These are phyloP conservation scores for Cerrena zonata DNA, from an alignment of 1,284 basidiomycete species.

Conservation along the genomic window DNA sequence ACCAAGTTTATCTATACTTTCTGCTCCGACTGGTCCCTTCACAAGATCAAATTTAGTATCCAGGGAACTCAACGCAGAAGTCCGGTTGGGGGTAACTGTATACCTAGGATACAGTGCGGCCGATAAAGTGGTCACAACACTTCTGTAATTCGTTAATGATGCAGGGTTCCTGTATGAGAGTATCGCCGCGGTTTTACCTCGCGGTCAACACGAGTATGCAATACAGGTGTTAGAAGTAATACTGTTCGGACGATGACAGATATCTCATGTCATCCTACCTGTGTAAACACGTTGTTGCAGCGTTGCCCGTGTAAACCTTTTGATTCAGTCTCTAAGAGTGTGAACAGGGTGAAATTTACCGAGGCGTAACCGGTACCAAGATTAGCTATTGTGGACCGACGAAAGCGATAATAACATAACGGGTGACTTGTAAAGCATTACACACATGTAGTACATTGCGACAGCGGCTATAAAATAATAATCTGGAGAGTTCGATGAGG, in stretches of 20 bases:
- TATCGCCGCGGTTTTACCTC: not conserved
- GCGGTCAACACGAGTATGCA: not conserved
- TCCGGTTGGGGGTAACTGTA: too few relatives aligned
- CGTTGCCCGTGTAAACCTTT: not conserved
- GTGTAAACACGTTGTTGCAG: not conserved
- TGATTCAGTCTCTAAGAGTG: not conserved
- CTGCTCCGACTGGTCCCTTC: too few relatives aligned
- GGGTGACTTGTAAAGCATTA: not conserved
- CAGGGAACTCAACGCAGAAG: too few relatives aligned
- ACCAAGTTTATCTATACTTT: too few relatives aligned
- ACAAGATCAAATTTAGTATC: too few relatives aligned
- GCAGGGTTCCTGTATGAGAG: too few relatives aligned
- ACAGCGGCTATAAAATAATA: not conserved
- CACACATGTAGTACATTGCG: not conserved
- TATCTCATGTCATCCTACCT: not conserved
- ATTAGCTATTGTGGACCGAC: not conserved
- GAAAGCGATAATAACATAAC: not conserved
- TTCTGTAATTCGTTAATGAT: too few relatives aligned
- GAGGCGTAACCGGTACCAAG: not conserved
- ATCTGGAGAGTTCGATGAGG: not conserved
- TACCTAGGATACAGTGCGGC: too few relatives aligned
- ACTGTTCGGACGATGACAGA: not conserved
- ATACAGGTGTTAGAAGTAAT: not conserved
- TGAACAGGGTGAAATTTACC: not conserved
- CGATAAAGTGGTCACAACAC: too few relatives aligned